Percentiles rank a stretch among this genome's conserved stretches.
These are phyloP conservation scores for Colletotrichum sp. DNA, from an alignment of 2,329 filamentous ascomycete species.

Conservation along the genomic window DNA sequence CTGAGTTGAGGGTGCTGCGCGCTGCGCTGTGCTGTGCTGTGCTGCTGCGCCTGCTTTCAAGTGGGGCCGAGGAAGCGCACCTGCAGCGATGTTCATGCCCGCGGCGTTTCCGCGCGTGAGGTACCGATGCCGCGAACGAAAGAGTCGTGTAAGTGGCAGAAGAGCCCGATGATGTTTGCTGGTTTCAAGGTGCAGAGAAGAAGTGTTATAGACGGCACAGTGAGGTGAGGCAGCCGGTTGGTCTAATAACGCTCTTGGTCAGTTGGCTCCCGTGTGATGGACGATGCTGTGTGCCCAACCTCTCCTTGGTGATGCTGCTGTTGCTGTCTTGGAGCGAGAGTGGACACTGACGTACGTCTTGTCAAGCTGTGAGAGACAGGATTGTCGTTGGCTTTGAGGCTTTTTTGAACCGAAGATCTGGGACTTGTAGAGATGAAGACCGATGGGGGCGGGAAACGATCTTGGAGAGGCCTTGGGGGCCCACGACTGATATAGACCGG, in stretches of 20 bases:
- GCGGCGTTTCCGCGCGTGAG: conserved; percentile 12
- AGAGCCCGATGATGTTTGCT: background rate
- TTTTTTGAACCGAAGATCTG: background rate
- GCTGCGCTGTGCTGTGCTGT: background rate
- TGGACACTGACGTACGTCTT: background rate
- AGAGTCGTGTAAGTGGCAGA: background rate
- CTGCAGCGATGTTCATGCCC: conserved; percentile 21
- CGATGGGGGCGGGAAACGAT: conserved; percentile 19
- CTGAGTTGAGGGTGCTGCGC: background rate
- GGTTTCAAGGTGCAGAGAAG: background rate
- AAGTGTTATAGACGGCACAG: background rate
- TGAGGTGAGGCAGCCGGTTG: background rate
- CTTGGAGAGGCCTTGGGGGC: conserved; percentile 16
- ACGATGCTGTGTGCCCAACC: background rate
- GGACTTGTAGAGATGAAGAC: conserved; percentile 6
- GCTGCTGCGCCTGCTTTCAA: conserved; percentile 19
- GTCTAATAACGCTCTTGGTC: background rate
- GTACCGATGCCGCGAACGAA: background rate
- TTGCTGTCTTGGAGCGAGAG: background rate
- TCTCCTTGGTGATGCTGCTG: background rate
- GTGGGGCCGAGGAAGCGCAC: conserved; percentile 16
- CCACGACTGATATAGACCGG: conserved; percentile 24
- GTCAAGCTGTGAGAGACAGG: background rate
- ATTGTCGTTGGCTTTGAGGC: background rate
- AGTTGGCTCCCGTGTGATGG: background rate